A percentile compares a stretch with the other conserved stretches of the same genome.
Evolutionary conservation across 176 grass and related monocot species (phyloP).

Genomic region (Eleusine indica): DNA sequence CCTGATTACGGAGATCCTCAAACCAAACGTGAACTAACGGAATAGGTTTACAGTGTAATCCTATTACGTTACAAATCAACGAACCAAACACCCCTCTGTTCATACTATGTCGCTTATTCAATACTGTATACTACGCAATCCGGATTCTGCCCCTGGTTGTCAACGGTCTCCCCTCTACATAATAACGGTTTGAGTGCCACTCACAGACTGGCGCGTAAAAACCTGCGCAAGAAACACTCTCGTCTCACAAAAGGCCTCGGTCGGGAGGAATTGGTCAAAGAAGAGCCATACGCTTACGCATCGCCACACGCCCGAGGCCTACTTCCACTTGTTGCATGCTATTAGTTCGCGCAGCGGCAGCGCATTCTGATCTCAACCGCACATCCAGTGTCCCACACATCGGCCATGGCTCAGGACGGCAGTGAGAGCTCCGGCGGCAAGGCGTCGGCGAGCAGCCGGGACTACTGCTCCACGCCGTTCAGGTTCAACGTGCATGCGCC

Average conservation of each 20-base stretch:
- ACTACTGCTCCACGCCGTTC: slow-evolving; percentile 24
- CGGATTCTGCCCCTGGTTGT: no score
- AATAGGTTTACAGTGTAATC: no score
- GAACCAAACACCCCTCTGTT: no score
- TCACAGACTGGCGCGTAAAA: slow-evolving; percentile 12
- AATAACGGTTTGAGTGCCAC: not conserved
- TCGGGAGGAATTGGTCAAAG: slow-evolving; percentile 40
- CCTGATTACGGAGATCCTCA: no score
- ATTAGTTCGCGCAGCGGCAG: not conserved
- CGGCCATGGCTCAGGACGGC: slow-evolving; percentile 33
- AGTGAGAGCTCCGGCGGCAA: slow-evolving; percentile 10
- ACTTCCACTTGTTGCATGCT: not conserved
- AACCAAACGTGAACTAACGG: no score
- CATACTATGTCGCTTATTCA: no score
- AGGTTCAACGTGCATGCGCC: slow-evolving; percentile 60
- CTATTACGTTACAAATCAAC: no score
- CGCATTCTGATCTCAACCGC: not conserved
- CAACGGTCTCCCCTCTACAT: no score
- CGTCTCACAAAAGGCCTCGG: slow-evolving; percentile 12
- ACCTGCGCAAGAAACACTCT: slow-evolving; percentile 49
- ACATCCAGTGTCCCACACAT: not conserved
- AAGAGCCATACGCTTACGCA: slow-evolving; percentile 14
- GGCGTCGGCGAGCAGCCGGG: not conserved
- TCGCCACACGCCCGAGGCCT: not conserved
- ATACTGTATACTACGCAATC: no score